phyloP scores from a whole-genome alignment of 2,329 filamentous ascomycete species.

The Trichoderma oligosporum region DNA sequence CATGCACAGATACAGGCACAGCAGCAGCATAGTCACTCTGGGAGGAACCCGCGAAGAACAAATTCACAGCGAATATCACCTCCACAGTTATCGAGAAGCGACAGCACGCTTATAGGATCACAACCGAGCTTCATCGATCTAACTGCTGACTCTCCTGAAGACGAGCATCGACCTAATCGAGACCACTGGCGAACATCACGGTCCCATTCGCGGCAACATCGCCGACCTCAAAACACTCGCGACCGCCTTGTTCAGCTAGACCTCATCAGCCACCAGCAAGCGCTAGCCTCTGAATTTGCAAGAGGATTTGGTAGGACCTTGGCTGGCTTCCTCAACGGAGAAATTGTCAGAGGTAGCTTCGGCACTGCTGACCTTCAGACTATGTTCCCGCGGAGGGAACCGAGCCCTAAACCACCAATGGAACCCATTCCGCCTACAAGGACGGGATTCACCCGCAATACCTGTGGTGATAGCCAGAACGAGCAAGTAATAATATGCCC shows the following conservation, averaged over 20 bases:
- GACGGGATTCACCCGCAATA: constrained; percentile 77
- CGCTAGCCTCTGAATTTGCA: constrained; percentile 22
- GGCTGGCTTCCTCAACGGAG: constrained; percentile 27
- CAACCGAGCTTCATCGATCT: constrained; percentile 47
- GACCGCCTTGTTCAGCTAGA: constrained; percentile 30
- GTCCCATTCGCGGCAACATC: constrained; percentile 21
- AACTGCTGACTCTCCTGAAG: constrained; percentile 44
- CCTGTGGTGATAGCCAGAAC: constrained; percentile 45
- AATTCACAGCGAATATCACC: constrained; percentile 39
- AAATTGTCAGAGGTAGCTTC: constrained; percentile 25
- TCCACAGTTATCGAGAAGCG: constrained; percentile 43
- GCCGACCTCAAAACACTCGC: neutral
- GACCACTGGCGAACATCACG: constrained; percentile 7
- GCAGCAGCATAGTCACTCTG: constrained; percentile 5
- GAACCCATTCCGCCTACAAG: constrained; percentile 61
- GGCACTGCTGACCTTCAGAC: constrained; percentile 32
- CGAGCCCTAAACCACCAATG: constrained; percentile 47
- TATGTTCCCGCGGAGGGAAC: constrained; percentile 23
- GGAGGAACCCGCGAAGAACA: constrained; percentile 41
- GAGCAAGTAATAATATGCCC: constrained; percentile 77
- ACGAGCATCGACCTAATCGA: constrained; percentile 26
- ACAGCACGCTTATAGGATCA: constrained; percentile 40
- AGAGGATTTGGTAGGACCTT: constrained; percentile 26
- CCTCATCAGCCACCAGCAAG: constrained; percentile 23
- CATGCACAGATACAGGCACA: constrained; percentile 12